Evolutionary conservation across 208 protist species (phyloP).

Genomic region (Wallacemonas sp.): DNA sequence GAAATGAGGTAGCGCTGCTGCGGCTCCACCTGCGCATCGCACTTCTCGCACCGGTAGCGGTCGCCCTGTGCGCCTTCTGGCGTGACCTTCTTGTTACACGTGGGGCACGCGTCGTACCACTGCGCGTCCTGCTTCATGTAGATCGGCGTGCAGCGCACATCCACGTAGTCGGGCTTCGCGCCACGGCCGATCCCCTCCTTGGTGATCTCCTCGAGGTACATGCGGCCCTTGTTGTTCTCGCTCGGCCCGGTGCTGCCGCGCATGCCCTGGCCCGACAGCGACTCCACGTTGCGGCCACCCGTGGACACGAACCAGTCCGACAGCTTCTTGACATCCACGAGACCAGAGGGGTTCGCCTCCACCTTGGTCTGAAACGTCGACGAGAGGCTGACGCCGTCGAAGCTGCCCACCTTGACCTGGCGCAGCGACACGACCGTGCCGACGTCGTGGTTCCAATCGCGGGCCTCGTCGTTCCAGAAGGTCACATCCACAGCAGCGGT

Average conservation of each 20-base stretch:
- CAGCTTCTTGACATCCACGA: constrained; percentile 87
- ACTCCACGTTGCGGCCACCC: constrained; percentile 75
- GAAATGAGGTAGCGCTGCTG: constrained; percentile 88
- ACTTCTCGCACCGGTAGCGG: constrained; percentile 90
- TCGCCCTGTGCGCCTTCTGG: constrained; percentile 75
- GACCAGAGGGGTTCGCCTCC: constrained; percentile 72
- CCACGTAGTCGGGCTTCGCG: constrained; percentile 83
- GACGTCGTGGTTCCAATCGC: constrained; percentile 50
- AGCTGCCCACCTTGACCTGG: constrained; percentile 85
- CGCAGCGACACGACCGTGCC: constrained; percentile 85
- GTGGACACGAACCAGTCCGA: constrained; percentile 84
- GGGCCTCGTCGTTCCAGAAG: constrained; percentile 88
- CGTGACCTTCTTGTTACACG: constrained; percentile 92
- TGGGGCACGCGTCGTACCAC: constrained; percentile 92
- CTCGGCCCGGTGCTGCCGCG: constrained; percentile 25
- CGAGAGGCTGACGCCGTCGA: constrained; percentile 84
- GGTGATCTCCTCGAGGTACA: constrained; percentile 84
- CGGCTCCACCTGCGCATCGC: constrained; percentile 68
- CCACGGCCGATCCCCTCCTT: constrained; percentile 75
- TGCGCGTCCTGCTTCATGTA: constrained; percentile 91
- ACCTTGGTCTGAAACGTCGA: constrained; percentile 83
- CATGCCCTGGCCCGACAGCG: constrained; percentile 59
- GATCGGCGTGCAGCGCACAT: constrained; percentile 86
- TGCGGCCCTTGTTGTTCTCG: constrained; percentile 78
- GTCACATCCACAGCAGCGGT: constrained; percentile 86